Evolutionary conservation across 768 basidiomycete species (phyloP), one percentile per base, ranked within the genome.

Genomic region (Omphalotus guepiniiformis): DNA sequence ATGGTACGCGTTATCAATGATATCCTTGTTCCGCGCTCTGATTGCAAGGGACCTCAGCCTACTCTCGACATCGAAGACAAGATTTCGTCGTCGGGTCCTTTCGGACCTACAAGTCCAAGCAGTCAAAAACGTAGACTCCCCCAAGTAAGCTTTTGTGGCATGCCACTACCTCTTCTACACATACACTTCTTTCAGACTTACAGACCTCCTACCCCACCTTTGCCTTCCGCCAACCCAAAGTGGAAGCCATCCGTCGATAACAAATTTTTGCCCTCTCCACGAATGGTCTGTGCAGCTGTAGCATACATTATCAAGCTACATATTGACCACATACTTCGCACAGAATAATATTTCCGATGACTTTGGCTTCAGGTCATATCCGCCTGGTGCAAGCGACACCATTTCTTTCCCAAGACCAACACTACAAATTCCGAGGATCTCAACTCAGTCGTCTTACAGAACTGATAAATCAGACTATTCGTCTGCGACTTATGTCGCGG

Each of bases 161-260:
- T 19, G 18, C 13, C 26, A 23, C 25, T 9, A 12, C 11, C 35
- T 19, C 25, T n/a, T 1, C 7, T 37, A n/a, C n/a, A n/a, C 35
- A 1, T 27, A 16, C 22, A 11, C 9, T 39, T 15, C 30, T 13
- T 40, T 3, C 46, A 79, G 79, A 61, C 68, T 27, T 81, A 78
- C 58, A 72, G 79, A n/a, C 78, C 79, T 36, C 79, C 79, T 4
- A 81, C 79, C 1, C 79, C 79, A 2, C 79, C 79, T 22, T 61
- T 79, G 21, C 71, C 68, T 16, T 25, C 63, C 26, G 49, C 58
- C 27, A 62, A 65, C 37, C 68, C 66, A 54, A 67, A 65, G 57
- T 64, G 59, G 25, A 63, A 60, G 39, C 61, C 58, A n/a, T 39
- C 45, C 12, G 63, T 62, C 30, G 48, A 50, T 54, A 55, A n/a